Conservation (phyloP, 257 asterid genomes). For the Capsicum rhomboideum region DNA sequence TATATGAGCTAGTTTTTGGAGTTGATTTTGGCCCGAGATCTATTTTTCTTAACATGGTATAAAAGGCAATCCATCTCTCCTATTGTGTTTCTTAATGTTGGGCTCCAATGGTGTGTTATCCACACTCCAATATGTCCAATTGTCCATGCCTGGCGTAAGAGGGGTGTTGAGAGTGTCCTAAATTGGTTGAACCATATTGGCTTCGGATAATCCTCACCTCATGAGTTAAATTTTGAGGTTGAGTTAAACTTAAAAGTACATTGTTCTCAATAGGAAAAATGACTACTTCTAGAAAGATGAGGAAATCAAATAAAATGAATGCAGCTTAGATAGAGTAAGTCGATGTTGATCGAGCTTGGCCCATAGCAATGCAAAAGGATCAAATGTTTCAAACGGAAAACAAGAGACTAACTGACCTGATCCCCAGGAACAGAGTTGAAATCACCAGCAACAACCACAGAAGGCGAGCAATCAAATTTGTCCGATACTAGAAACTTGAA, state of each 20-base stretch:
- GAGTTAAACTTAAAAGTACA: not conserved
- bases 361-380: not conserved
- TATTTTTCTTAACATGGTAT: not conserved
- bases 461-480: constrained; percentile 55
- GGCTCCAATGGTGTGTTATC: not conserved
- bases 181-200: not conserved
- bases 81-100: not conserved
- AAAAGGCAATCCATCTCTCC: not conserved
- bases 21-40: not conserved
- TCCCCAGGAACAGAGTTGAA: constrained; percentile 86
- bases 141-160: not conserved
- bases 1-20: not conserved
- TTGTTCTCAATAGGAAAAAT: not conserved
- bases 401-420: constrained; percentile 34
- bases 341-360: not conserved
- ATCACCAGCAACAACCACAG: constrained; percentile 69
- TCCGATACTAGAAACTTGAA: constrained; percentile 49
- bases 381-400: not conserved
- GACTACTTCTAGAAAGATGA: not conserved
- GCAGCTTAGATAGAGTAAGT: not conserved
- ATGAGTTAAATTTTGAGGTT: not conserved
- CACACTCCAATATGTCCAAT: not conserved
- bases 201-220: not conserved
- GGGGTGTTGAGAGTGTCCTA: not conserved
- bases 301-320: not conserved